Evolutionary conservation across 1,139 yeast genomes (phyloP), one percentile per base, ranked within the genome.

Genomic region (Sugiyamaella xylanicola): DNA sequence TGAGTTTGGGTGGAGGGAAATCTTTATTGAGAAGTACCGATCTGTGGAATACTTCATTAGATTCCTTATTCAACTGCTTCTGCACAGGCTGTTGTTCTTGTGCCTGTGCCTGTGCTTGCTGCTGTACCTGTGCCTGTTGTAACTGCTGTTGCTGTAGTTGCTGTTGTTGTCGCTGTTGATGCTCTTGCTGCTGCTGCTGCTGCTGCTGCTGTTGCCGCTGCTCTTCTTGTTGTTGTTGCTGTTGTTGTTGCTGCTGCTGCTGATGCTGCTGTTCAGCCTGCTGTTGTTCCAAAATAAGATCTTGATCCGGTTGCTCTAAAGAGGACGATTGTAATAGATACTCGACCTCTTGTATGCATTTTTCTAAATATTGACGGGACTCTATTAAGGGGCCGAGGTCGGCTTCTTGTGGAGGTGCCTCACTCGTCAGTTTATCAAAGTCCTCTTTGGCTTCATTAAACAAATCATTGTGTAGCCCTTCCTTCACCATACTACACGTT

Each of bases 311-410:
- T 19, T 52, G 59, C 13, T 61, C 64, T 8, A 62, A 50, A 21
- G 59, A 59, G 1, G 69, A 62, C 5, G 68, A 56, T 55, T 70
- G 72, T 27, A 72, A 61, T 55, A 72, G 56, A 48, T 65, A 67
- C 37, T 69, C 70, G 19, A 72, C 73, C 51, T 72, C 74, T 42
- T 68, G 69, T 16, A 72, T 63, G 57, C 74, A 71, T 53, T 66
- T 65, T 45, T 69, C 72, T n/a, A 72, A 63, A 51, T 68, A 68
- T 53, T 65, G 63, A 3, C 72, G 57, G 2, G 73, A 64, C 51
- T 66, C 69, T 16, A 67, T 63, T 20, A 72, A 58, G 2, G 68
- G 69, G 2, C 63, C 45, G 43, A 69, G 44, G 44, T 68, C 73
- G 9, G 65, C 56, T 22, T 37, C 44, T 16, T 48, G 37, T 11